Evolutionary conservation across 2,329 filamentous ascomycete species (phyloP), one percentile per base, ranked within the genome.

Genomic region (Microdochium paspali): DNA sequence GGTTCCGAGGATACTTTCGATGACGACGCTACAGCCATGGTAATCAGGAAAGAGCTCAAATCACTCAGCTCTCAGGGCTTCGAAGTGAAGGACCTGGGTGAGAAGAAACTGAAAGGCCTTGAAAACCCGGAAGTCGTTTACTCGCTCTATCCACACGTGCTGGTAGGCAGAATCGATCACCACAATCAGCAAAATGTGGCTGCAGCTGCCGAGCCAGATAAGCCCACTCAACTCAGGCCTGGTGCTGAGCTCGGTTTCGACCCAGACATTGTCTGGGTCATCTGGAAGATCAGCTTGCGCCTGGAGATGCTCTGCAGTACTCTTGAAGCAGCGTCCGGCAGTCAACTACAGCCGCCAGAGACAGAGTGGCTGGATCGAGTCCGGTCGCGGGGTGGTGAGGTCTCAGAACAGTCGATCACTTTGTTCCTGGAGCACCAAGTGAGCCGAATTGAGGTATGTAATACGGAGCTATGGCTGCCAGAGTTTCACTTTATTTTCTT

Each of bases 61-160:
- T 86, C 87, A 24, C 76, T 98, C 24, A 93, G 84, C 56, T 90
- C 84, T 44, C 89, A 95, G 66, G 93, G 93, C 7, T 98, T 97
- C 60, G 89, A 95, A 62, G 90, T 97, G 61, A 96, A 96, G 66
- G 90, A 96, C 58, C 85, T 95, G 63, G 93, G 93, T 44, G 90
- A 97, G 66, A 85, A 85, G 55, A 96, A 95, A 61, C 76, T 98
- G 48, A 98, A 98, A 68, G 93, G 93, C 25, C 81, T 98, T 12
- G 93, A 98, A 66, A 98, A 98, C 61, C 91, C 93, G 0, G 93
- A 98, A 64, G 85, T 90, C 51, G 85, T 98, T 56, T 97, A 95
- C 67, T 83, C 95, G 49, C 86, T 98, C 63, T 98, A 96, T 63
- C 91, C 93, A 2, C 90, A 95, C 63, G 80, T 85, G 1, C 78